Percentiles rank a stretch among this genome's conserved stretches.
Conservation (phyloP, 2,329 filamentous ascomycete genomes). For the Sarocladium kiliense region DNA sequence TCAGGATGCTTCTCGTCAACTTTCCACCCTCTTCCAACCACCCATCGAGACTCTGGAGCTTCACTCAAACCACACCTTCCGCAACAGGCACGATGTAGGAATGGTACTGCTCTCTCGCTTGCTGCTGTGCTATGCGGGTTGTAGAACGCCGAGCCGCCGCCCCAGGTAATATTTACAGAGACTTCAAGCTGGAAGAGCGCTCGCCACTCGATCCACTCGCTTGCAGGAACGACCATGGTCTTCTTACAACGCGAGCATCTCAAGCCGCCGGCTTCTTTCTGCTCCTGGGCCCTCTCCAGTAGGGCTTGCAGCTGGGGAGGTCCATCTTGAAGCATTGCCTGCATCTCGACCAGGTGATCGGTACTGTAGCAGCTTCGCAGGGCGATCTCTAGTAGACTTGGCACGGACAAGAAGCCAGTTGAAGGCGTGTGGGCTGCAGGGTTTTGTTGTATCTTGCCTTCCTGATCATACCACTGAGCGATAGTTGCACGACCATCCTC, state of each 20-base stretch:
- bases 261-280: conserved; percentile 43
- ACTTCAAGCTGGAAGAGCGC: conserved; percentile 23
- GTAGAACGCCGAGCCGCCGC: conserved; percentile 8
- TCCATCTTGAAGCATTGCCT: conserved; percentile 35
- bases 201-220: conserved; percentile 62
- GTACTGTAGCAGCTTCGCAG: conserved; percentile 41
- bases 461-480: neutral
- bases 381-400: conserved; percentile 46
- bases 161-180: neutral
- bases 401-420: conserved; percentile 23
- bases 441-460: conserved; percentile 10
- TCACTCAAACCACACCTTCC: neutral
- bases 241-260: conserved; percentile 48
- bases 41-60: neutral
- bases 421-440: neutral
- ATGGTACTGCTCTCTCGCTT: conserved; percentile 37
- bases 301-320: conserved; percentile 34
- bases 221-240: conserved; percentile 42
- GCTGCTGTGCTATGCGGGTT: conserved; percentile 23
- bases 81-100: conserved; percentile 39
- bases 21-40: neutral
- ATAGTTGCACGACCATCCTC: conserved; percentile 18
- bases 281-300: conserved; percentile 32
- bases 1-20: neutral
- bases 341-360: conserved; percentile 36